Evolutionary conservation across 352 stramenopile genomes (phyloP), one percentile per base, ranked within the genome.

Genomic region (Ophiocytium majus): DNA sequence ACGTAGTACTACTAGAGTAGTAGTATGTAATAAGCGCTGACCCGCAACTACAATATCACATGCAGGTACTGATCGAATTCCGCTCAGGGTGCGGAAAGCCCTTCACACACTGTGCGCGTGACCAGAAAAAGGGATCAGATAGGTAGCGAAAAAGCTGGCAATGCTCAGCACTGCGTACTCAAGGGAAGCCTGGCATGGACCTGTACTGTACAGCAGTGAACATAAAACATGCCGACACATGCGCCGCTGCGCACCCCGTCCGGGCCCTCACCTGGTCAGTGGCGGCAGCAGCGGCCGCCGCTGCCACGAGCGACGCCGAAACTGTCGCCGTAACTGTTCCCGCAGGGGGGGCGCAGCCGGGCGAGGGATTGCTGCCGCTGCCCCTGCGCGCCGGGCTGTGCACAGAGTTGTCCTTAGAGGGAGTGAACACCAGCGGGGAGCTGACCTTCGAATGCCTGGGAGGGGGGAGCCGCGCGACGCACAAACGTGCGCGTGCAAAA

Each of bases 361-460:
- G 43, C 43, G 43, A 57, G 5, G 43, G 43, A 14, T 57, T 57
- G 43, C 5, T 14, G 5, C 43, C 43, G 43, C 5, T 14, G 5
- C 43, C 43, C 43, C 43, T 78, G 32, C 14, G 5, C 5, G 35
- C 66, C 5, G 66, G 66, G 66, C 66, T 78, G 5, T 14, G 32
- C 32, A 43, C 5, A 5, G 66, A 17, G 43, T 57, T n/a, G 57
- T 71, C 66, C 66, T 43, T 78, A 14, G 66, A 78, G 32, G 66
- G 66, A 5, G 66, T 78, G 35, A 78, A 78, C 5, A 78, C 66
- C 66, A 78, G 66, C 66, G 66, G 66, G 5, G 66, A 78, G 17
- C 35, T 78, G 32, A 78, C 66, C 14, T 78, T 78, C 5, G 66
- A 5, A 35, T 43, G 32, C 66, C 66, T 78, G 35, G 43, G 43